A percentile compares a stretch with the other conserved stretches of the same genome.
phyloP scores from a whole-genome alignment of 139 green algal species.

The Desmodesmus armatus region DNA sequence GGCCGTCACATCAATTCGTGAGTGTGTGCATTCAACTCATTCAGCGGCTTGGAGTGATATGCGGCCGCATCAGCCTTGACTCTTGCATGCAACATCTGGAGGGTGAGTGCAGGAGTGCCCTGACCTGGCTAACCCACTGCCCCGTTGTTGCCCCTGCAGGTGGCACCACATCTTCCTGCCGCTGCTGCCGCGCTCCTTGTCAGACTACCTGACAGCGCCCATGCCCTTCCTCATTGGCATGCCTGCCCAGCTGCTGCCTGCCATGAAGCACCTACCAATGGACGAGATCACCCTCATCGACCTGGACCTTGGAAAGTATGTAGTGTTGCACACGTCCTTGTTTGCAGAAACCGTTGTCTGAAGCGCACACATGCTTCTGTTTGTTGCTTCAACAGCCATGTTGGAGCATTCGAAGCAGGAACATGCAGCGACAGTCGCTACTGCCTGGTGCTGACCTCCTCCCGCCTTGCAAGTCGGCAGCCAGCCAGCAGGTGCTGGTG shows the following conservation, averaged over 20 bases:
- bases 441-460: neutral
- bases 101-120: too few species aligned
- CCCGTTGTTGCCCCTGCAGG: too few species aligned
- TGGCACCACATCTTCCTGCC: slow-evolving; percentile 90
- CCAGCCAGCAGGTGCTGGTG: too few species aligned
- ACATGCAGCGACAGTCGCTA: neutral
- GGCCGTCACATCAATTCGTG: neutral
- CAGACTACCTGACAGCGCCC: slow-evolving; percentile 83
- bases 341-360: too few species aligned
- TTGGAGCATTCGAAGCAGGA: neutral
- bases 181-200: slow-evolving; percentile 71
- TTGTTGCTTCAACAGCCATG: neutral
- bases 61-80: too few species aligned
- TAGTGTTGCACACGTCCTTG: neutral
- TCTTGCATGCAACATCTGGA: too few species aligned
- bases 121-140: too few species aligned
- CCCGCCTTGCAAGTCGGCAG: neutral
- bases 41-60: too few species aligned
- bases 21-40: neutral
- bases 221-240: slow-evolving; percentile 89
- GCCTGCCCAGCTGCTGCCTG: slow-evolving; percentile 66
- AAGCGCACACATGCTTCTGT: too few species aligned
- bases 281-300: slow-evolving; percentile 74
- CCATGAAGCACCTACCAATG: slow-evolving; percentile 65
- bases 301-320: slow-evolving; percentile 63